These are phyloP conservation scores for Pyricularia grisea DNA, from an alignment of 2,329 filamentous ascomycete species.

Conservation along the genomic window DNA sequence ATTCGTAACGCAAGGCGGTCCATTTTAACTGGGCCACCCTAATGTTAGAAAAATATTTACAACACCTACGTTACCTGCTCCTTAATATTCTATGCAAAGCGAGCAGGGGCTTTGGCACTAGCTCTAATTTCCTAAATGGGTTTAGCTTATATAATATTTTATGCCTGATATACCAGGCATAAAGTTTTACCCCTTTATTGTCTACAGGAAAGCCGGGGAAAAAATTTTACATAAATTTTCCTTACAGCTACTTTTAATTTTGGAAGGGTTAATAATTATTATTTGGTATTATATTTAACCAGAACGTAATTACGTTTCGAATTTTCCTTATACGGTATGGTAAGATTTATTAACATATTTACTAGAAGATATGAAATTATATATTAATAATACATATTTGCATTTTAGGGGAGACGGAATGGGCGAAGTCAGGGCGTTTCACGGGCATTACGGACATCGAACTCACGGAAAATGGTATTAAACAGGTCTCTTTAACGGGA, in stretches of 20 bases:
- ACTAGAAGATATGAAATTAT: constrained; percentile 1
- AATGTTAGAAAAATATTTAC: neutral
- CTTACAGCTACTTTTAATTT: neutral
- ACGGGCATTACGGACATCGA: constrained; percentile 33
- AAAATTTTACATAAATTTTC: neutral
- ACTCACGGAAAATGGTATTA: constrained; percentile 27
- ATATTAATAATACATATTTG: neutral
- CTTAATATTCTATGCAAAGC: neutral
- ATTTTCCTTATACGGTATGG: constrained; percentile 28
- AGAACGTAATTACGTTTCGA: constrained; percentile 24
- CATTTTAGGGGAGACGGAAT: constrained; percentile 25
- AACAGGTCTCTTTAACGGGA: constrained; percentile 33
- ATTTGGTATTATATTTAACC: constrained; percentile 20
- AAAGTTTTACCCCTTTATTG: neutral
- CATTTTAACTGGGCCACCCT: too few species aligned
- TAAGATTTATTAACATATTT: constrained; percentile 10
- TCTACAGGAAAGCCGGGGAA: neutral
- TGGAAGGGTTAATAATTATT: neutral
- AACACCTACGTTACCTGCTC: neutral
- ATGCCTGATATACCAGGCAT: neutral
- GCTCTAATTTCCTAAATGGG: neutral
- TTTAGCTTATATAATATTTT: neutral
- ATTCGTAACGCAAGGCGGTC: too few species aligned
- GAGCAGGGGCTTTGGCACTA: neutral
- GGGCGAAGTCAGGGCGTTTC: too few species aligned